phyloP scores from a whole-genome alignment of 1,284 basidiomycete genomes.

The Pseudozyma sp. region DNA sequence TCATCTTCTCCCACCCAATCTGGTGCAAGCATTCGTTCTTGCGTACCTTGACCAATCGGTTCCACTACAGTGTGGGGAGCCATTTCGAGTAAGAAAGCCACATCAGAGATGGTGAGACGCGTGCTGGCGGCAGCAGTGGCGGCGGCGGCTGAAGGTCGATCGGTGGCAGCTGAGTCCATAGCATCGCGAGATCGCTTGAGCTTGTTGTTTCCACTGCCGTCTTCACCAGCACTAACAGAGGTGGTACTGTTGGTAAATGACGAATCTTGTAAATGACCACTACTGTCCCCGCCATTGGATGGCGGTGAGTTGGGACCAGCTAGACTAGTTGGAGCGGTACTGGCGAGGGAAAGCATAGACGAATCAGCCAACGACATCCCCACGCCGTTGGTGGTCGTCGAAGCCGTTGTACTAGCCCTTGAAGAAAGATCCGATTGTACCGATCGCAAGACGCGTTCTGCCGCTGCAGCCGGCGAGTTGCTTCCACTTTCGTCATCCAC shows the following conservation, averaged over 20 bases:
- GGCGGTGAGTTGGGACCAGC: constrained; percentile 35
- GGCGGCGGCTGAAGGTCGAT: not conserved
- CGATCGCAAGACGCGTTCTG: constrained; percentile 32
- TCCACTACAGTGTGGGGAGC: constrained; percentile 64
- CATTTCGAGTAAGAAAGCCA: constrained; percentile 60
- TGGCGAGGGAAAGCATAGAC: constrained; percentile 57
- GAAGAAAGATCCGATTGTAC: constrained; percentile 49
- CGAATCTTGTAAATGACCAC: constrained; percentile 37
- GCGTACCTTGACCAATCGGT: constrained; percentile 64
- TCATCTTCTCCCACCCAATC: constrained; percentile 55
- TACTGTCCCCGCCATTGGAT: constrained; percentile 38
- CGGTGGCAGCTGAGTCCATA: constrained; percentile 19
- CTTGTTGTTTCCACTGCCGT: constrained; percentile 5
- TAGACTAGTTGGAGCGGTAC: constrained; percentile 56
- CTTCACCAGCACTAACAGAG: constrained; percentile 29
- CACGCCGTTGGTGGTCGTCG: constrained; percentile 6
- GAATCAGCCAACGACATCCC: constrained; percentile 52
- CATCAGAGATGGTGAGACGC: constrained; percentile 59
- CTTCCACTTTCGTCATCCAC: constrained; percentile 37
- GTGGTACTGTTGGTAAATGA: constrained; percentile 43
- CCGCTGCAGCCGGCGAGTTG: constrained; percentile 34
- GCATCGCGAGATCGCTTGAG: constrained; percentile 42
- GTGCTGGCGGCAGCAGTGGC: constrained; percentile 15
- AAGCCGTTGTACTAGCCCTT: constrained; percentile 37
- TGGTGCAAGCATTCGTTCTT: constrained; percentile 61